phyloP scores from a whole-genome alignment of 305 asterid genomes.

The Plantago lanceolata region DNA sequence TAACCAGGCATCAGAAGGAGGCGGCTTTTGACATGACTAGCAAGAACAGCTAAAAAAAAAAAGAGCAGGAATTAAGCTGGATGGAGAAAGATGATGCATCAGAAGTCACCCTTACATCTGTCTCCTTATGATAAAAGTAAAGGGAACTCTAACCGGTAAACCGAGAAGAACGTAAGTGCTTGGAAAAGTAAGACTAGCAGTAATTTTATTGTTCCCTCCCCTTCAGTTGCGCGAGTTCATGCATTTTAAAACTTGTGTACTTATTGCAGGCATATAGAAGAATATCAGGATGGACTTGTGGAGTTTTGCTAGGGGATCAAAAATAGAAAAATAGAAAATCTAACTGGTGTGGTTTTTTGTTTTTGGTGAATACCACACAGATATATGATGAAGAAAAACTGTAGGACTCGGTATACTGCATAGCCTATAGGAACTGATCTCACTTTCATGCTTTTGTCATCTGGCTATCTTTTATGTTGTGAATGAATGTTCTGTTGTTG shows the following conservation, averaged over 20 bases:
- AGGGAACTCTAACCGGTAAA: neutral
- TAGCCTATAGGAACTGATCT: neutral
- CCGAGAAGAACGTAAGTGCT: neutral
- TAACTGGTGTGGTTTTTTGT: neutral
- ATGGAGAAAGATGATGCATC: slow-evolving; percentile 14
- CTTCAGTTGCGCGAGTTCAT: neutral
- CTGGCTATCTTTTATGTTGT: neutral
- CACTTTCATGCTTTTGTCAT: neutral
- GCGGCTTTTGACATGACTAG: slow-evolving; percentile 10
- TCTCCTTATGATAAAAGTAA: slow-evolving; percentile 1
- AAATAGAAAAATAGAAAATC: slow-evolving; percentile 2
- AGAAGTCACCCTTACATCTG: slow-evolving; percentile 8
- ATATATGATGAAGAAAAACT: neutral
- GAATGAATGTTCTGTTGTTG: neutral
- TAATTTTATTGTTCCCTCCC: neutral
- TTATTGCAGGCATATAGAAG: neutral
- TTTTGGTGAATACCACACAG: slow-evolving; percentile 8
- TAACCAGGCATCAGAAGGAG: slow-evolving; percentile 19
- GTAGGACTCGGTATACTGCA: neutral
- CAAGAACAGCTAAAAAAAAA: slow-evolving; percentile 18
- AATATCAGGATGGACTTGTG: neutral
- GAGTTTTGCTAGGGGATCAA: neutral
- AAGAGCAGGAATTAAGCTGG: slow-evolving; percentile 13
- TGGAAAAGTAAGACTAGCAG: neutral
- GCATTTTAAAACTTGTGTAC: neutral